phyloP scores from a whole-genome alignment of 352 stramenopile genomes.

The Globisporangium apiculatum region DNA sequence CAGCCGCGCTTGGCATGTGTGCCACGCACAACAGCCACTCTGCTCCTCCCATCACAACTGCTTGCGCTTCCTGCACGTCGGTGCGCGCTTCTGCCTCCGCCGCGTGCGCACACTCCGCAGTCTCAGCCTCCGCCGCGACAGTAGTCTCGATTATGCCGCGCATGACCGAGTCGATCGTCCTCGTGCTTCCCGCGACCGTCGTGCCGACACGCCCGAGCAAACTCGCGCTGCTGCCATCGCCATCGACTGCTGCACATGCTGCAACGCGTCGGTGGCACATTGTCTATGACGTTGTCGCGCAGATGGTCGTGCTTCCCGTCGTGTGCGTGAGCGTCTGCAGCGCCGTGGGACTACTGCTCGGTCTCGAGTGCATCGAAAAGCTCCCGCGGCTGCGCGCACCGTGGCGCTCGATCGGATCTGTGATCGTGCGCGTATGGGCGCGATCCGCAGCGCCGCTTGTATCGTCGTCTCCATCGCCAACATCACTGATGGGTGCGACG shows the following conservation, averaged over 20 bases:
- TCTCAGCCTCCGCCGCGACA: background rate
- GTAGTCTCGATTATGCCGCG: slow-evolving; percentile 8
- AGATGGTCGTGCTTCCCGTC: slow-evolving; percentile 54
- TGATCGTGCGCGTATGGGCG: slow-evolving; percentile 2
- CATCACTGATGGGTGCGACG: background rate
- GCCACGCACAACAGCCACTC: background rate
- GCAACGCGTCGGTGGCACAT: slow-evolving; percentile 9
- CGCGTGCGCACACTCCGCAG: background rate
- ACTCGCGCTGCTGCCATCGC: too few relatives aligned
- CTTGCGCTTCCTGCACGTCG: background rate
- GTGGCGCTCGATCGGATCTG: slow-evolving; percentile 5
- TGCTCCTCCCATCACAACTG: background rate
- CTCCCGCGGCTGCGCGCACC: slow-evolving; percentile 17
- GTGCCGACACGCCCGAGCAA: background rate
- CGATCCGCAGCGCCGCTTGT: slow-evolving; percentile 11
- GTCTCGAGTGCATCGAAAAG: slow-evolving; percentile 56
- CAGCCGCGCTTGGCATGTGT: background rate
- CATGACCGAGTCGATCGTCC: background rate
- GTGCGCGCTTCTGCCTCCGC: background rate
- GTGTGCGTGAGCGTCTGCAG: slow-evolving; percentile 61
- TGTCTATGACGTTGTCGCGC: slow-evolving; percentile 30
- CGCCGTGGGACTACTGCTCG: slow-evolving; percentile 36
- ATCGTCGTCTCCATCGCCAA: background rate
- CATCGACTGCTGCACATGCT: too few relatives aligned
- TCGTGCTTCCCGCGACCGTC: background rate